These are phyloP conservation scores for Rauvolfia tetraphylla DNA, from an alignment of 257 asterid genomes.

Conservation along the genomic window DNA sequence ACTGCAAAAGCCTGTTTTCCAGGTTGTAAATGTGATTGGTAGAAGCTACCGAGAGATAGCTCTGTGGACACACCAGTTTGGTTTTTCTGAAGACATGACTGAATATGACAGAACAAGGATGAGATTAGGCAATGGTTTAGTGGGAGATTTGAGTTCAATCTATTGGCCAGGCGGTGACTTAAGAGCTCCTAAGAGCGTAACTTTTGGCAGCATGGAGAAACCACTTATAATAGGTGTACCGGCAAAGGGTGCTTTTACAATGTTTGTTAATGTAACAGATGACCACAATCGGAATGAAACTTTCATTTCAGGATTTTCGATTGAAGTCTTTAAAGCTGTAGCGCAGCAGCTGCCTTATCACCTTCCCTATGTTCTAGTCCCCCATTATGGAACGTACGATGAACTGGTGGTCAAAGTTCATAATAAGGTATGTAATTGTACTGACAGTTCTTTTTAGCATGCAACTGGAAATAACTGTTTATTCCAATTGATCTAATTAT, in stretches of 20 bases:
- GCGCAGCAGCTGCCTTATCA: slow-evolving; percentile 40
- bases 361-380: slow-evolving; percentile 39
- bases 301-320: slow-evolving; percentile 43
- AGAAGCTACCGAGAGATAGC: slow-evolving; percentile 45
- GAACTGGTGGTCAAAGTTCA: slow-evolving; percentile 50
- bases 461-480: background rate
- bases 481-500: background rate
- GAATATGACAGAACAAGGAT: slow-evolving; percentile 8
- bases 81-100: slow-evolving; percentile 28
- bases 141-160: slow-evolving; percentile 30
- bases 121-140: slow-evolving; percentile 9
- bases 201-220: slow-evolving; percentile 32
- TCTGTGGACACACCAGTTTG: slow-evolving; percentile 43
- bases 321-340: slow-evolving; percentile 57
- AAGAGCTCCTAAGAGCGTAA: slow-evolving; percentile 40
- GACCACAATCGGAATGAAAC: slow-evolving; percentile 32
- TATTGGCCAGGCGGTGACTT: slow-evolving; percentile 60
- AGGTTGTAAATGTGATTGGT: slow-evolving; percentile 52
- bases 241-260: slow-evolving; percentile 42
- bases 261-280: slow-evolving; percentile 44
- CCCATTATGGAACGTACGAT: slow-evolving; percentile 48
- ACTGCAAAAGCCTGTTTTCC: slow-evolving; percentile 33
- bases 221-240: slow-evolving; percentile 60
- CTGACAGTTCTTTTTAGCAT: background rate
- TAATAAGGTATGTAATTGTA: slow-evolving; percentile 38